Base-by-base conservation (phyloP, 495 filamentous ascomycete genomes). In the Aspergillus leporis region DNA sequence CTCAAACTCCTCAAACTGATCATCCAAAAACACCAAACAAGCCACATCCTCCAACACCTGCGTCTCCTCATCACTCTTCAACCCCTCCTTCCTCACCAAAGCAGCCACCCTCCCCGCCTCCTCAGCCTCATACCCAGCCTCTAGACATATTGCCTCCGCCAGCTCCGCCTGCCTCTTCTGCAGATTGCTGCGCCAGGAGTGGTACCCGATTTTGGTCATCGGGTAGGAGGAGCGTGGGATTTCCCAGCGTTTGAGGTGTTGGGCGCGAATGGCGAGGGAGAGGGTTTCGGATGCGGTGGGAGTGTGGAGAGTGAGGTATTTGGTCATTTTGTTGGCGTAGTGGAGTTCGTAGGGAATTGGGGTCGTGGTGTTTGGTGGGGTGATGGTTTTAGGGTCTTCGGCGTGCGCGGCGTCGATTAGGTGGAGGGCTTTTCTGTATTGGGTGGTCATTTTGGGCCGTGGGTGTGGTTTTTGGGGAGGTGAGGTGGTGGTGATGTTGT, bases 201-300 rank as follows among this genome's bases (percentile, higher is more conserved):
- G 83, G 62, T 94, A 94, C 16, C 90, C 90, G 4, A 80, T 57
- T 58, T 87, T 85, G 5, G 83, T 90, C 69, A 80, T 78, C 10
- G 90, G 86, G 71, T 90, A 92, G 41, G 75, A 81, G 57, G 69
- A 69, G 23, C 90, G 85, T 0, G 89, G 88, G 14, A 92, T 81
- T 72, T 93, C 88, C 89, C 89, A 94, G 64, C 90, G 87, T 51
- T 82, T 75, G 61, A 93, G 87, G 73, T 94, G 90, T 72, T 94
- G 90, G 21, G 90, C 90, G 57, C 89, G 87, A 58, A 91, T 85
- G 28, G 90, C 90, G 56, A 93, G 78, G 23, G 81, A 82, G 40
- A 94, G 79, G 47, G 79, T 66, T 14, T 86, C 84, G 4, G 87
- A 83, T 18, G 90, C 85, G 34, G 72, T 52, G 0, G 88, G 82